These are phyloP conservation scores for Ceratocystis cubensis DNA, from an alignment of 2,329 filamentous ascomycete genomes.

Conservation along the genomic window DNA sequence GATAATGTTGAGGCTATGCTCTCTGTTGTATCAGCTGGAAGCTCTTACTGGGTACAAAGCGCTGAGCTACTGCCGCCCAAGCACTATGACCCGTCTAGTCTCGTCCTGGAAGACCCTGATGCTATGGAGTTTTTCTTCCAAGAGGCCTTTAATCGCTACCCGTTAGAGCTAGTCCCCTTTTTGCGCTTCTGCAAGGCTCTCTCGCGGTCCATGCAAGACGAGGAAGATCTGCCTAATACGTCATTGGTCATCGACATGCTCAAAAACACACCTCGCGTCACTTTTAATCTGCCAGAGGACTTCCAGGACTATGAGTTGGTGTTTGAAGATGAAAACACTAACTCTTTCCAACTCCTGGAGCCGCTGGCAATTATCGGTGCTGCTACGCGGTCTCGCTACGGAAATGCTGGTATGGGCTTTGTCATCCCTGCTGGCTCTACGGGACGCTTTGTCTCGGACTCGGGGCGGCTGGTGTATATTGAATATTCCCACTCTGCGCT, in stretches of 20 bases:
- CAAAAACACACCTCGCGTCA: conserved; percentile 58
- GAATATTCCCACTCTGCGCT: conserved; percentile 72
- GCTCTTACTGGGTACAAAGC: conserved; percentile 23
- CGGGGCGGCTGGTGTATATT: conserved; percentile 60
- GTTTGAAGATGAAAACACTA: conserved; percentile 75
- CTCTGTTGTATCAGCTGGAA: conserved; percentile 41
- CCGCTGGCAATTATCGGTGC: conserved; percentile 50
- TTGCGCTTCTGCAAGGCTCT: conserved; percentile 30
- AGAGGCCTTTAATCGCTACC: conserved; percentile 25
- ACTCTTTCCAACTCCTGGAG: conserved; percentile 56
- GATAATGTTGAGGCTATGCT: conserved; percentile 57
- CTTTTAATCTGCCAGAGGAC: conserved; percentile 57
- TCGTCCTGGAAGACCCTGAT: conserved; percentile 41
- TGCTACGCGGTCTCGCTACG: conserved; percentile 19
- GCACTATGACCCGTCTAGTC: conserved; percentile 27
- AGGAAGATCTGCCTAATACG: conserved; percentile 10
- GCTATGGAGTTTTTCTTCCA: conserved; percentile 33
- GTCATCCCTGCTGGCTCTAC: conserved; percentile 52
- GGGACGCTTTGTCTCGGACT: conserved; percentile 64
- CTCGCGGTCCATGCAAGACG: conserved; percentile 26
- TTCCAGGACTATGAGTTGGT: conserved; percentile 67
- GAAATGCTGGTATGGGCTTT: conserved; percentile 39
- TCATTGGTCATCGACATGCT: conserved; percentile 48
- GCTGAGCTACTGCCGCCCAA: conserved; percentile 18
- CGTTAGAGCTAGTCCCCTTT: conserved; percentile 30